Evolutionary conservation across 768 basidiomycete species (phyloP).

Genomic region (Sporobolomyces roseus): DNA sequence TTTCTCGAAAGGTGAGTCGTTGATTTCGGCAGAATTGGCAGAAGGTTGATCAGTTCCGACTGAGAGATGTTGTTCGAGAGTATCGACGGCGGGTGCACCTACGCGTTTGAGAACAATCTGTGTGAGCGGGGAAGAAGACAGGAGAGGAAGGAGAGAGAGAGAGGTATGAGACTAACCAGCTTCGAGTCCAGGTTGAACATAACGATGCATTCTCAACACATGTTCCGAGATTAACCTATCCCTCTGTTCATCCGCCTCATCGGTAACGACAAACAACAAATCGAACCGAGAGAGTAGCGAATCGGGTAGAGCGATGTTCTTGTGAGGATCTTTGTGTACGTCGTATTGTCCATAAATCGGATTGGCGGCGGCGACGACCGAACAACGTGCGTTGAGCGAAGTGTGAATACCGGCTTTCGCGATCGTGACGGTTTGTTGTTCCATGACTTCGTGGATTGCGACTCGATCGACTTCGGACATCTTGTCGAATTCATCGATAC

Average conservation of each 20-base stretch:
- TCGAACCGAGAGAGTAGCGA: conserved; percentile 98
- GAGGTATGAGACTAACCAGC: conserved; percentile 64
- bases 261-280: conserved; percentile 93
- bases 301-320: conserved; percentile 96
- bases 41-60: conserved; percentile 60
- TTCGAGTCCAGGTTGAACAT: conserved; percentile 90
- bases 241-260: conserved; percentile 91
- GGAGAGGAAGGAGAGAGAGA: not conserved
- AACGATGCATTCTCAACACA: conserved; percentile 93
- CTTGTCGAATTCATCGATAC: conserved; percentile 99
- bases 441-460: conserved; percentile 99
- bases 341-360: conserved; percentile 99
- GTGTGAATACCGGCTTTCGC: conserved; percentile 99
- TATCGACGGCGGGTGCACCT: conserved; percentile 74
- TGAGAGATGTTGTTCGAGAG: conserved; percentile 76
- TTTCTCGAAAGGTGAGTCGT: conserved; percentile 73
- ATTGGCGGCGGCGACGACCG: conserved; percentile 96
- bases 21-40: conserved; percentile 38
- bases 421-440: conserved; percentile 98
- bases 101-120: not conserved
- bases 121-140: not conserved
- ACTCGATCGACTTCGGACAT: conserved; percentile 99
- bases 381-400: conserved; percentile 93
- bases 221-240: conserved; percentile 96
- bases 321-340: conserved; percentile 98